Conservation (phyloP, 2,329 filamentous ascomycete species). For the Beauveria bassiana region DNA sequence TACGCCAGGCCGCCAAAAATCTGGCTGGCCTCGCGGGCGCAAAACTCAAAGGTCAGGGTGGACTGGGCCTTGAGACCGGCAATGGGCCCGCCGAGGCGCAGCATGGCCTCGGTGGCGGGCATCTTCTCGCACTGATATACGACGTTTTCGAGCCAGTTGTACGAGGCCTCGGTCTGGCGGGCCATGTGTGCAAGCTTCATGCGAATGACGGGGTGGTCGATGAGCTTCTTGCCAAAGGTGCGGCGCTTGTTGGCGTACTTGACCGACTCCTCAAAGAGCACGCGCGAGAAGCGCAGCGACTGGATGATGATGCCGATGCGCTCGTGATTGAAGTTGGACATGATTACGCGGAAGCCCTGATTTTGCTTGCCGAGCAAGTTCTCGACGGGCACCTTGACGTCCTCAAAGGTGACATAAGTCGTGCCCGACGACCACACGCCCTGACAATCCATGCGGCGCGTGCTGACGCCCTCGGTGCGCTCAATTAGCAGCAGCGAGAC, state of each 20-base stretch:
- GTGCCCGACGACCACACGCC: constrained; percentile 94
- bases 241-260: constrained; percentile 96
- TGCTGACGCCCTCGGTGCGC: constrained; percentile 80
- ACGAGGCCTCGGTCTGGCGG: constrained; percentile 92
- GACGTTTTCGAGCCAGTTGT: constrained; percentile 92
- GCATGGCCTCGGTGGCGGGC: constrained; percentile 91
- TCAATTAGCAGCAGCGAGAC: constrained; percentile 88
- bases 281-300: constrained; percentile 86
- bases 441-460: constrained; percentile 95
- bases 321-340: constrained; percentile 99
- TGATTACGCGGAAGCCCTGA: constrained; percentile 96
- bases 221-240: constrained; percentile 94
- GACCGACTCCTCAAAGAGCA: constrained; percentile 93
- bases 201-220: constrained; percentile 94
- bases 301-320: constrained; percentile 98
- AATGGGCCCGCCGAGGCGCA: constrained; percentile 90
- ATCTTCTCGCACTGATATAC: constrained; percentile 91
- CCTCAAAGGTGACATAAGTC: constrained; percentile 96
- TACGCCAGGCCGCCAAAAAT: constrained; percentile 95
- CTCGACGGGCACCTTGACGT: constrained; percentile 99
- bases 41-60: constrained; percentile 95
- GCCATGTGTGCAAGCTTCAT: constrained; percentile 98
- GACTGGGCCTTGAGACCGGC: constrained; percentile 89
- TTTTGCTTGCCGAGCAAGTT: constrained; percentile 97
- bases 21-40: constrained; percentile 89